phyloP scores from a whole-genome alignment of 768 basidiomycete species.

The Hortiboletus flavorubellus region DNA sequence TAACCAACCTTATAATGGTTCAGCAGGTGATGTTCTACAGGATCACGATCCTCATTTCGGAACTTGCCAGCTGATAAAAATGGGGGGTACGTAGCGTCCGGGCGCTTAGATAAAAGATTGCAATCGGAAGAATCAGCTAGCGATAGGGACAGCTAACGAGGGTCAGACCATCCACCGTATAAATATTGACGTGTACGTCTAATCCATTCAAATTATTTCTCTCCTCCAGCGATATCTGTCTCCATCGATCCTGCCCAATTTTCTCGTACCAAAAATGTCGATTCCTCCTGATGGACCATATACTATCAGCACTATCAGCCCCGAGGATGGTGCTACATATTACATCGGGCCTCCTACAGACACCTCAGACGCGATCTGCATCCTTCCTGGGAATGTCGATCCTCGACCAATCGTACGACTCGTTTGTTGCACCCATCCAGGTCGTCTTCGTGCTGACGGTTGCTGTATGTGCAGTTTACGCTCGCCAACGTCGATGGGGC shows the following conservation, averaged over 20 bases:
- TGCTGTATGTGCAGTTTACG: background rate
- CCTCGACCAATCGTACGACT: background rate
- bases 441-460: background rate
- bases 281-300: background rate
- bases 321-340: background rate
- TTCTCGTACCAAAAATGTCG: background rate
- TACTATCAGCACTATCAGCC: background rate
- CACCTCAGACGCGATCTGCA: background rate
- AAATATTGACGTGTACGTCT: background rate
- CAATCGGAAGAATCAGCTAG: background rate
- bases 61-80: background rate
- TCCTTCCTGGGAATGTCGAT: background rate
- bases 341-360: background rate
- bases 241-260: background rate
- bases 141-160: background rate
- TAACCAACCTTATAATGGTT: background rate
- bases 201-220: background rate
- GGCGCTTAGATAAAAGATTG: background rate
- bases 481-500: background rate
- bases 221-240: background rate
- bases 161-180: background rate
- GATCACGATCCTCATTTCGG: background rate
- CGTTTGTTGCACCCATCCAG: background rate
- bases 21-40: background rate
- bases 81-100: too few species aligned